Conservation (phyloP, 2,329 filamentous ascomycete species). For the Colletotrichum tamarilloi region DNA sequence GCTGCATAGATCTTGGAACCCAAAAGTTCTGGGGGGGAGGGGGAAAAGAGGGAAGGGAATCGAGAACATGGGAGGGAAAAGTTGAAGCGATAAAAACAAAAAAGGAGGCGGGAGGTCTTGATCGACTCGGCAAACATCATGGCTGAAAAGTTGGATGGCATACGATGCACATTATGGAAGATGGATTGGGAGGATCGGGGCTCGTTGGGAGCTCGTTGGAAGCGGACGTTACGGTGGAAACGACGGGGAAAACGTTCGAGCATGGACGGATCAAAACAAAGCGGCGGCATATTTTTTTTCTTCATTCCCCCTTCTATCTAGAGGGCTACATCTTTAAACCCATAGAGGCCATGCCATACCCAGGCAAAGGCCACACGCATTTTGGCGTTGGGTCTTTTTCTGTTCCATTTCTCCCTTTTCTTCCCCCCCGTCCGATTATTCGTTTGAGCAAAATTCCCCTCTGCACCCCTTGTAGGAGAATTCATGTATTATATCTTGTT, state of each 20-base stretch:
- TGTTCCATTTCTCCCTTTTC: not conserved
- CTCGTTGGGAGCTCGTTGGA: too few relatives aligned
- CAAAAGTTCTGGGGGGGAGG: not conserved
- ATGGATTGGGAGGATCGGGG: not conserved
- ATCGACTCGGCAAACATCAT: not conserved
- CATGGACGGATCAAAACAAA: not conserved
- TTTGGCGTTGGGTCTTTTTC: not conserved
- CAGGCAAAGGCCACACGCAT: constrained; percentile 1
- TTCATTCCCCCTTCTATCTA: not conserved
- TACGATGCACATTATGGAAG: not conserved
- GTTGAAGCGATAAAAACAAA: not conserved
- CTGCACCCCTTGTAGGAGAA: not conserved
- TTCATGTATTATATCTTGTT: not conserved
- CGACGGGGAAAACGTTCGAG: not conserved
- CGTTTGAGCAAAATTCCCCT: too few relatives aligned
- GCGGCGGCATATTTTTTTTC: not conserved
- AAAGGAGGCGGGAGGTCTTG: not conserved
- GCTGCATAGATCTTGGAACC: not conserved
- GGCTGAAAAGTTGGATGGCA: not conserved
- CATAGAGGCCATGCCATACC: not conserved
- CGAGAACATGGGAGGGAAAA: not conserved
- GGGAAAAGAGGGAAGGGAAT: too few relatives aligned
- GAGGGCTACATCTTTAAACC: not conserved
- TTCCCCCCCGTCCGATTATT: too few relatives aligned
- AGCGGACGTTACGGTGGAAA: not conserved